Evolutionary conservation across 2,329 filamentous ascomycete species (phyloP), one percentile per base, ranked within the genome.

Genomic region (Ceratocystis variospora): DNA sequence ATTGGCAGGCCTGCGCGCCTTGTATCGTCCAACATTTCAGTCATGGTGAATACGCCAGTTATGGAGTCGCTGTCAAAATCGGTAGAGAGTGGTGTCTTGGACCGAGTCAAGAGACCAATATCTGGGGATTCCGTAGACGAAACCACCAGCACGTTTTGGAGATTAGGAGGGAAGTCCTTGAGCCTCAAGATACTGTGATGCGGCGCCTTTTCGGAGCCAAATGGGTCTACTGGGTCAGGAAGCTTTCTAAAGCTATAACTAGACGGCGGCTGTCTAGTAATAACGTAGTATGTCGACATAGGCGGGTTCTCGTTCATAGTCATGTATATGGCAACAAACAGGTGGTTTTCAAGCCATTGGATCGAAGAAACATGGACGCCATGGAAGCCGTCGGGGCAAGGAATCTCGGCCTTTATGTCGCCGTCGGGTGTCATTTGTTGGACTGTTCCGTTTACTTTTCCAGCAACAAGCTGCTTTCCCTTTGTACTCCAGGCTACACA

Each of bases 381-480:
- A 73, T 78, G 80, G 6, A 94, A 72, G 67, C 81, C 81, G 5
- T 89, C 85, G 2, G 93, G 90, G 67, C 84, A 84, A 28, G 92
- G 90, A 61, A 99, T 89, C 64, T 86, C 81, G 45, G 82, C 91
- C 76, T 93, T 94, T 33, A 83, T 80, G 50, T 82, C 82, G 61
- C 93, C 93, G 71, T 90, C 84, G 0, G 88, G 89, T 6, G 89
- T 90, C 83, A 97, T 87, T 74, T 96, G 92, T 66, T 83, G 82
- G 64, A 88, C 86, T 12, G 85, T 86, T 67, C 94, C 94, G 75
- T 96, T 85, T 5, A 81, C 85, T 71, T 94, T 79, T 17, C 95
- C 94, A 70, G 90, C 92, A 57, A 96, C 87, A 55, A 99, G 79
- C 73, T 97, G 93, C 74, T 96, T 99, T 61, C 94, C 94, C 73